Conservation (phyloP, 805 yeast species). For the Schwanniomyces occidentalis region DNA sequence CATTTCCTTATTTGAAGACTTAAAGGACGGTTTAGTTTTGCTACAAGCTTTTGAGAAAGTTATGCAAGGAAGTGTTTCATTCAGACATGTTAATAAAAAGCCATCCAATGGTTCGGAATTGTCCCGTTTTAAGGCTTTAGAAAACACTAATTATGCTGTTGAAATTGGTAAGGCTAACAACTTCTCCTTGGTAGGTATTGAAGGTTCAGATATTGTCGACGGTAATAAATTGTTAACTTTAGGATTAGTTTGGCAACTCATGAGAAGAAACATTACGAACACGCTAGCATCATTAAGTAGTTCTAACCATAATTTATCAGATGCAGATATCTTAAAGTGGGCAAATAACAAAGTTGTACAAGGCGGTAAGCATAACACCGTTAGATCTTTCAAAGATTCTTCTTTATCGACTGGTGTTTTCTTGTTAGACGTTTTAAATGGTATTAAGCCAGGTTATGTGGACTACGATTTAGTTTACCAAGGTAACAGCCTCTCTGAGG, state of each 20-base stretch:
- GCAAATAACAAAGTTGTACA: constrained; percentile 82
- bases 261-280: constrained; percentile 91
- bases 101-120: constrained; percentile 76
- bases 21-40: constrained; percentile 87
- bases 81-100: constrained; percentile 77
- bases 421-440: constrained; percentile 86
- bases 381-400: constrained; percentile 85
- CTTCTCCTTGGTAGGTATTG: constrained; percentile 95
- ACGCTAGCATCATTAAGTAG: constrained; percentile 73
- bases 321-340: constrained; percentile 88
- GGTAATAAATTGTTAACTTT: constrained; percentile 86
- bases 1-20: constrained; percentile 86
- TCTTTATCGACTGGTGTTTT: constrained; percentile 76
- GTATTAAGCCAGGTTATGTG: constrained; percentile 95
- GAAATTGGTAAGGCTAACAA: constrained; percentile 90
- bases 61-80: constrained; percentile 85
- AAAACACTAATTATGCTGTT: constrained; percentile 98
- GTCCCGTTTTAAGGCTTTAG: constrained; percentile 90
- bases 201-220: constrained; percentile 95
- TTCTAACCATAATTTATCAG: constrained; percentile 61
- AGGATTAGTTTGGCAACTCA: constrained; percentile 96
- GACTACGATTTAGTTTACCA: constrained; percentile 88
- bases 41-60: constrained; percentile 95
- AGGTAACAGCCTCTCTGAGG: constrained; percentile 65
- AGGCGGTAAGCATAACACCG: constrained; percentile 73